phyloP scores from a whole-genome alignment of 2,329 filamentous ascomycete genomes.

The Stachybotrys chartarum region DNA sequence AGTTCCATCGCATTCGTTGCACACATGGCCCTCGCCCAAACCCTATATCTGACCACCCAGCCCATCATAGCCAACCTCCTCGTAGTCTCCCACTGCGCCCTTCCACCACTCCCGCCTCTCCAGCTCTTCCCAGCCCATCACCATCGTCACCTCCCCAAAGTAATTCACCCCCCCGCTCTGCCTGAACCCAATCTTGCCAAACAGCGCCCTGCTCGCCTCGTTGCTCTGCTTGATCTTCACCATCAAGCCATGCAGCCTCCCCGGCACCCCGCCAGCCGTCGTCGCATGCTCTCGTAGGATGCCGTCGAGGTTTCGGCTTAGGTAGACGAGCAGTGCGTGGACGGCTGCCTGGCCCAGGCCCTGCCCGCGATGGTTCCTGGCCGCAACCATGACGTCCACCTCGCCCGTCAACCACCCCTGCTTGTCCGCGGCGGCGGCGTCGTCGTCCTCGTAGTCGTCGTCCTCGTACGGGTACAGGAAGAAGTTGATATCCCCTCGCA shows the following conservation, averaged over 20 bases:
- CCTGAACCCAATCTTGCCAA: slow-evolving; percentile 42
- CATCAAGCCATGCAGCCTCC: slow-evolving; percentile 31
- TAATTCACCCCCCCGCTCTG: slow-evolving; percentile 49
- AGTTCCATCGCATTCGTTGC: too few relatives aligned
- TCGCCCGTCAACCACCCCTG: slow-evolving; percentile 51
- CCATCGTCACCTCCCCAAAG: slow-evolving; percentile 52
- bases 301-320: slow-evolving; percentile 41
- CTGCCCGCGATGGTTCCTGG: slow-evolving; percentile 43
- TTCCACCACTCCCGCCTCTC: slow-evolving; percentile 15
- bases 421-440: slow-evolving; percentile 34
- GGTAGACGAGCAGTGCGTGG: slow-evolving; percentile 61
- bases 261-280: slow-evolving; percentile 5
- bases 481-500: slow-evolving; percentile 74
- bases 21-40: too few relatives aligned
- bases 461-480: slow-evolving; percentile 62
- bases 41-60: background rate
- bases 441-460: slow-evolving; percentile 40
- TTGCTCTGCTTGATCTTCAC: slow-evolving; percentile 55
- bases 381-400: slow-evolving; percentile 81
- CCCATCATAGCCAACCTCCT: slow-evolving; percentile 14
- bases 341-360: slow-evolving; percentile 63
- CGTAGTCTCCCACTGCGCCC: slow-evolving; percentile 9
- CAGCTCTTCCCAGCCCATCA: slow-evolving; percentile 25
- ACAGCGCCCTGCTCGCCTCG: slow-evolving; percentile 41
- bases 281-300: slow-evolving; percentile 44